phyloP scores from a whole-genome alignment of 1,284 basidiomycete genomes.

The Fomitopsis betulina region DNA sequence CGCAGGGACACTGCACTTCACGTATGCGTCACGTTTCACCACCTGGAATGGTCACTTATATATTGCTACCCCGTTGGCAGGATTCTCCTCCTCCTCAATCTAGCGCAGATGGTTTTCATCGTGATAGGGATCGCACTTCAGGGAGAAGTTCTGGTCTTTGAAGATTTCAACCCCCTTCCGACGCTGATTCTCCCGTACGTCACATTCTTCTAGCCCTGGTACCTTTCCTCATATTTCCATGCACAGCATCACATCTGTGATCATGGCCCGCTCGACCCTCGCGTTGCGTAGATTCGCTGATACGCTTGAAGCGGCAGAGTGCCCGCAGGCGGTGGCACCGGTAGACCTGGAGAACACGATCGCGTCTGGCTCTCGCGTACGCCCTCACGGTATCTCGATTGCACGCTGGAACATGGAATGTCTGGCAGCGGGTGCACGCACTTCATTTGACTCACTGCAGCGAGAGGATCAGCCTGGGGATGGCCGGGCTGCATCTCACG shows the following conservation, averaged over 20 bases:
- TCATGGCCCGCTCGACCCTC: background rate
- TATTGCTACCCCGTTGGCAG: background rate
- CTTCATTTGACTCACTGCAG: background rate
- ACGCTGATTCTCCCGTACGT: background rate
- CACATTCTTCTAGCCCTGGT: background rate
- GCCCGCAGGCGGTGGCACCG: too few species aligned
- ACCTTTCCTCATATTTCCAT: background rate
- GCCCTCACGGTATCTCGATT: background rate
- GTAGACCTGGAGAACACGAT: too few species aligned
- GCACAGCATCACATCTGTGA: background rate
- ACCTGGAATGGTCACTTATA: background rate
- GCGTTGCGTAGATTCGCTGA: background rate
- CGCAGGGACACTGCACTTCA: background rate
- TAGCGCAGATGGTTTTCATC: background rate
- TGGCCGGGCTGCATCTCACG: too few species aligned
- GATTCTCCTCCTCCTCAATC: background rate
- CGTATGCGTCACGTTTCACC: background rate
- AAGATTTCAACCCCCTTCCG: background rate
- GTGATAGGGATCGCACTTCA: background rate
- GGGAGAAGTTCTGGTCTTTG: background rate
- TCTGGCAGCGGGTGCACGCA: background rate
- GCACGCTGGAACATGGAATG: background rate
- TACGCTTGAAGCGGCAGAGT: too few species aligned
- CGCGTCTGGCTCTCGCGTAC: background rate
- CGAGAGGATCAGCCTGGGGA: too few species aligned